Evolutionary conservation across 768 basidiomycete genomes (phyloP), one percentile per base, ranked within the genome.

Genomic region (Amanita phalloides): DNA sequence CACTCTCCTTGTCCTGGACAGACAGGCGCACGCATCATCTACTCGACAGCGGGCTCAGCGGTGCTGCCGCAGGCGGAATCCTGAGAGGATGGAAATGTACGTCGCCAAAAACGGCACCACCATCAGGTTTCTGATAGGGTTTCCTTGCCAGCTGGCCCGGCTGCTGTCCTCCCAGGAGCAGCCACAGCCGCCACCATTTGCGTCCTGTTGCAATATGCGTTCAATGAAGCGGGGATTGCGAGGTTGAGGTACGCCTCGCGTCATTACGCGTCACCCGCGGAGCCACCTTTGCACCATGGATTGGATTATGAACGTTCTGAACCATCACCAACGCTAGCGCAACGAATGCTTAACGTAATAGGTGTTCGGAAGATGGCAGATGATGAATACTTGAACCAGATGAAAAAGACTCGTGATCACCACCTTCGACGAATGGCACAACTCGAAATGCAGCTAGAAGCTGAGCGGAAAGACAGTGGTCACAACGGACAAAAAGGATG

Each of bases 31-130:
- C 67, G 54, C 71, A 79, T 28, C 74, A 78, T 49, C 64, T 90
- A 4, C 67, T 86, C 3, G 90, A 92, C 62, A 84, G 80, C 13
- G 77, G 75, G n/a, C 23, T 86, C 14, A 86, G 88, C 55, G 90
- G 90, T 14, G 79, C 76, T 4, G 56, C 82, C 4, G 71, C 85
- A 0, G 90, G 86, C 41, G 81, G 80, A 2, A 54, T 81, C 8
- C 74, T 73, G 46, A 75, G 66, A 65, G 78, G 75, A 2, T 58
- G 72, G 54, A 79, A 71, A 64, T 73, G 89, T 89, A 59, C 54
- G 82, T 70, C 8, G 7, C 10, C 32, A 32, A 8, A 25, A 25
- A 25, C 37, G 43, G 17, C 48, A 39, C 42, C 44, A 26, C 26
- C 42, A 14, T 39, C 30, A 38, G 53, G 26, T 42, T 14, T 33